Percentiles rank a stretch among this genome's conserved stretches.
These are phyloP conservation scores for Malus hybrid DNA, from an alignment of 331 rosid species.

Conservation along the genomic window DNA sequence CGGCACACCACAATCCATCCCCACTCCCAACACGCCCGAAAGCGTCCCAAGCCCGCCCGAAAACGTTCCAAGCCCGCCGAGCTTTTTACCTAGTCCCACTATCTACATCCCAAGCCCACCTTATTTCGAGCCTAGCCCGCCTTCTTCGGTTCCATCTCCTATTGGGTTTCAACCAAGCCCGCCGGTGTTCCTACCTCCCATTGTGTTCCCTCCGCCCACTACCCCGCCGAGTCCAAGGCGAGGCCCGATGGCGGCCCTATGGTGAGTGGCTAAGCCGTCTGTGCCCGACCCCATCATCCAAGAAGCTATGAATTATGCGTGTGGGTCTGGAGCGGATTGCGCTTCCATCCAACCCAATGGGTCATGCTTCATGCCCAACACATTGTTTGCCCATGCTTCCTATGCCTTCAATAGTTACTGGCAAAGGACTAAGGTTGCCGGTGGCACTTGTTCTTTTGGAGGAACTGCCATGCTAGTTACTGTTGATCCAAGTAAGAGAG, in stretches of 20 bases:
- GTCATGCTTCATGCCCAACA: neutral
- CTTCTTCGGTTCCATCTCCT: conserved; percentile 35
- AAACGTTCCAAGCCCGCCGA: conserved; percentile 19
- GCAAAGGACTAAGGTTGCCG: conserved; percentile 64
- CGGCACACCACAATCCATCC: no score
- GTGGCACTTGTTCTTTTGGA: conserved; percentile 80
- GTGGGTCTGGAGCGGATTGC: no score
- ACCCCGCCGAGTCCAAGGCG: no score
- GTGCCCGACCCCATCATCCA: no score
- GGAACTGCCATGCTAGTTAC: conserved; percentile 76
- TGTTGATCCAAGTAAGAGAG: conserved; percentile 49
- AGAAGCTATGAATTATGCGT: no score
- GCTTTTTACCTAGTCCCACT: conserved; percentile 31
- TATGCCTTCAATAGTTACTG: conserved; percentile 4
- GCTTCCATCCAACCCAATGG: conserved; percentile 57
- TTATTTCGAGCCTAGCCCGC: conserved; percentile 22
- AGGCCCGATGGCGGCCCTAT: conserved; percentile 37
- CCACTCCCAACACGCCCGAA: no score
- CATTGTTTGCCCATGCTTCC: no score
- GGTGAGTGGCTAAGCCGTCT: conserved; percentile 98
- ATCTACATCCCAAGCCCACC: conserved; percentile 34
- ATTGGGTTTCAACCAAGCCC: no score
- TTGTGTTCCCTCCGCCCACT: no score
- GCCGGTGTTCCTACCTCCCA: no score
- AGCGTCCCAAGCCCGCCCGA: neutral